Percentiles rank a stretch among this genome's conserved stretches.
phyloP scores from a whole-genome alignment of 192 early-diverging fungal genomes.

The Piromyces finnis region DNA sequence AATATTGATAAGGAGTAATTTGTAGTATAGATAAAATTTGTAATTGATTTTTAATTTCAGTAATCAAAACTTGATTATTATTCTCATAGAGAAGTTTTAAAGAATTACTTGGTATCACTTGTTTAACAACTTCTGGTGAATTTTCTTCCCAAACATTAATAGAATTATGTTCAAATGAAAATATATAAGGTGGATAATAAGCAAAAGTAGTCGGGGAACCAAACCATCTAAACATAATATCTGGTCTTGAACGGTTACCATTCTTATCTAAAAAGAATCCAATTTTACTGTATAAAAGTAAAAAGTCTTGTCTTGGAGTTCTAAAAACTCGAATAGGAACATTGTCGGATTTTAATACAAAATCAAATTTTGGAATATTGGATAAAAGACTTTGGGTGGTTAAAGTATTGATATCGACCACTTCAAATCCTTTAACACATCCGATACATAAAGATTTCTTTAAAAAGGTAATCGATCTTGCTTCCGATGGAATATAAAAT shows the following conservation, averaged over 20 bases:
- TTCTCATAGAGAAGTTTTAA: background rate
- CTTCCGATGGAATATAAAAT: conserved; percentile 83
- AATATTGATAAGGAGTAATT: background rate
- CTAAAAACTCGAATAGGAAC: background rate
- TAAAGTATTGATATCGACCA: conserved; percentile 69
- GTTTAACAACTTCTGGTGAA: background rate
- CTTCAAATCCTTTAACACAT: conserved; percentile 79
- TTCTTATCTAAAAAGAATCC: conserved; percentile 82
- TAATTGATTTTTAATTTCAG: background rate
- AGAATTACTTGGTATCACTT: background rate
- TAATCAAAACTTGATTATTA: background rate
- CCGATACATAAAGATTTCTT: conserved; percentile 76
- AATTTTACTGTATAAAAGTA: conserved; percentile 27
- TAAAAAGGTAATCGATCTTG: conserved; percentile 66
- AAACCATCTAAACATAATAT: background rate
- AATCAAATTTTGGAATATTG: background rate
- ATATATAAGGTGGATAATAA: background rate
- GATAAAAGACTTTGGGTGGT: conserved; percentile 43
- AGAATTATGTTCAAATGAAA: background rate
- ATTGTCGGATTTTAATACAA: background rate
- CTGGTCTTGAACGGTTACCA: conserved; percentile 16
- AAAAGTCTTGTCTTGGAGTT: background rate
- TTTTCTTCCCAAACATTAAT: background rate
- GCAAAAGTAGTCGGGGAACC: background rate
- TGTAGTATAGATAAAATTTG: background rate